Base-by-base conservation (phyloP, 371 early-diverging fungal species). In the Mortierella polycephala region DNA sequence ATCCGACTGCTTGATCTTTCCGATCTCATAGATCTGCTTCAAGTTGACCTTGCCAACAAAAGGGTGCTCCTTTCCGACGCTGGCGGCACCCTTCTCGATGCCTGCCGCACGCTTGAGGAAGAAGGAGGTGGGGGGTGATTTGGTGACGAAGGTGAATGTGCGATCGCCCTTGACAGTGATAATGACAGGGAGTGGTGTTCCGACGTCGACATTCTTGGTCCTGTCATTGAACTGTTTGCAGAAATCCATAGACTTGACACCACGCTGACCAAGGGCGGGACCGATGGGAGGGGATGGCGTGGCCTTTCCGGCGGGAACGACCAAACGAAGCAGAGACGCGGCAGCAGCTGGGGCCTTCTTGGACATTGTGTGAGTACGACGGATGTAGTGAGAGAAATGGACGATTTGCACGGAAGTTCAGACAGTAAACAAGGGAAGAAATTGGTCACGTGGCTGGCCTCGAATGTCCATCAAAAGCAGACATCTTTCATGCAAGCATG, bases 241-340 rank as follows among this genome's bases (percentile, higher is more conserved):
- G 82, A 99, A 99, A 81, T 99, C 99, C 88, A 98, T 97, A n/a
- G 96, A 90, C 83, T 98, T 98, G 59, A 99, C 93, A 82, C 99
- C 99, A 60, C 96, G 91, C 69, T 96, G 96, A 83, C 99, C 99
- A 23, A 99, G 89, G 5, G 97, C 98, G 55, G 99, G 98, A 50
- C 99, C 98, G 39, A 98, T 94, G 16, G 99, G 98, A 6, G 98
- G 97, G 44, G 94, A 88, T 6, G 98, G 98, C n/a, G 95, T 92
- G 8, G 98, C 97, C 83, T 97, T 94, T 59, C 93, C 96, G 1
- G 96, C 96, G 20, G 93, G 90, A 16, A 96, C 92, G 46, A 94
- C 80, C 59, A 79, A 60, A 49, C 73, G 73, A 60, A 79, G 66
- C 42, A 71, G 53, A 42, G 82, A 82, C 8, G 75, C 68, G 41